These are phyloP conservation scores for Heliocybe sulcata DNA, from an alignment of 1,284 basidiomycete species.

Conservation along the genomic window DNA sequence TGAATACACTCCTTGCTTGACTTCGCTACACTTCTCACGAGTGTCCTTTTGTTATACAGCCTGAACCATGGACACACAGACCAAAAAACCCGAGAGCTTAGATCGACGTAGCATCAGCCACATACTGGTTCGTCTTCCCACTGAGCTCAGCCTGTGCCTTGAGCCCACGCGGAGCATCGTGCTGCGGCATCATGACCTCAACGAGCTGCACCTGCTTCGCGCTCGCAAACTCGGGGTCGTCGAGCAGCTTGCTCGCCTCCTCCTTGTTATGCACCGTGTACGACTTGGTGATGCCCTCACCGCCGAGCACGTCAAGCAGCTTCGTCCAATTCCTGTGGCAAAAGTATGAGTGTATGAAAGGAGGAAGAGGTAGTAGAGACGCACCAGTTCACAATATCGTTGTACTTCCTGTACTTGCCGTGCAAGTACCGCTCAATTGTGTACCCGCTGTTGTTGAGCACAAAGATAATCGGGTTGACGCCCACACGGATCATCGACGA, in stretches of 20 bases:
- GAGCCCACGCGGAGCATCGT: slow-evolving; percentile 68
- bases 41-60: neutral
- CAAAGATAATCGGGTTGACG: slow-evolving; percentile 74
- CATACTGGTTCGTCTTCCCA: slow-evolving; percentile 38
- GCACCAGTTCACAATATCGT: slow-evolving; percentile 63
- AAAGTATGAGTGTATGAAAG: neutral
- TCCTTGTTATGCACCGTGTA: slow-evolving; percentile 59
- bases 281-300: slow-evolving; percentile 48
- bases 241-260: slow-evolving; percentile 59
- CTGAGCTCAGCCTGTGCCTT: slow-evolving; percentile 44
- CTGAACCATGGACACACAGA: neutral
- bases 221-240: slow-evolving; percentile 46
- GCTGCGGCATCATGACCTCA: slow-evolving; percentile 69
- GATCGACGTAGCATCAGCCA: neutral
- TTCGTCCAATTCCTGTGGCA: slow-evolving; percentile 44
- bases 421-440: slow-evolving; percentile 82
- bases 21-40: neutral
- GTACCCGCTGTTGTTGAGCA: slow-evolving; percentile 89
- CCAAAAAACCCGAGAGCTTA: neutral
- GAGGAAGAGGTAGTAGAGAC: slow-evolving; percentile 5
- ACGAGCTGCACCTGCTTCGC: slow-evolving; percentile 69
- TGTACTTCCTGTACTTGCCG: slow-evolving; percentile 60
- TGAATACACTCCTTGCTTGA: neutral
- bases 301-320: slow-evolving; percentile 54
- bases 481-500: slow-evolving; percentile 69